Percentiles rank a stretch among this genome's conserved stretches.
Evolutionary conservation across 495 filamentous ascomycete genomes (phyloP).

Genomic region (Penicillium psychrofluorescens): DNA sequence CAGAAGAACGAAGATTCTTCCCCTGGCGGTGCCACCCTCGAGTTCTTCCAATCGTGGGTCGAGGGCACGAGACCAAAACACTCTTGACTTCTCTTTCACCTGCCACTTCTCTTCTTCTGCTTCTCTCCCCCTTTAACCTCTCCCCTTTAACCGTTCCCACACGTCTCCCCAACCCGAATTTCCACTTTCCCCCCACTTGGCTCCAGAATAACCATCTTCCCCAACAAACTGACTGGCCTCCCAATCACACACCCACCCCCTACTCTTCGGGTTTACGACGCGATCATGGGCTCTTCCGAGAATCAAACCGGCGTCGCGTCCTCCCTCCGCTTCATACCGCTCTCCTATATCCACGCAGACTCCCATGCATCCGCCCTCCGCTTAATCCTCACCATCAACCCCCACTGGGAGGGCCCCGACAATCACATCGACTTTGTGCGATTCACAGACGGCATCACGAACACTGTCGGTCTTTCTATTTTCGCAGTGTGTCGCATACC

Average conservation of each 20-base stretch:
- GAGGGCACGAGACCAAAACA: slow-evolving; percentile 33
- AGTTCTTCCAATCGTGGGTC: slow-evolving; percentile 28
- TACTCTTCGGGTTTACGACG: neutral
- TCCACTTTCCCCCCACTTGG: neutral
- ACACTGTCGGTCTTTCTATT: slow-evolving; percentile 57
- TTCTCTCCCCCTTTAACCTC: neutral
- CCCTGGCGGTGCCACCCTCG: slow-evolving; percentile 1
- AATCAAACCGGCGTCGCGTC: slow-evolving; percentile 11
- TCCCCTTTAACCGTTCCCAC: neutral
- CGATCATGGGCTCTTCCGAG: slow-evolving; percentile 26
- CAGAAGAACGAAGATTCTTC: neutral
- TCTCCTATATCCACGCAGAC: slow-evolving; percentile 68
- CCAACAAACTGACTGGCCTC: neutral
- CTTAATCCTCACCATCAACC: slow-evolving; percentile 72
- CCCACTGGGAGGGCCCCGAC: slow-evolving; percentile 68
- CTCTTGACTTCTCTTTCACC: neutral
- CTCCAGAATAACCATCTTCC: slow-evolving; percentile 6
- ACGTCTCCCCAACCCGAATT: too few species aligned
- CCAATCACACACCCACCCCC: neutral
- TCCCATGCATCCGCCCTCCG: slow-evolving; percentile 68
- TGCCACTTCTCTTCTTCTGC: neutral
- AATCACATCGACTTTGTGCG: slow-evolving; percentile 80
- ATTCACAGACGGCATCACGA: slow-evolving; percentile 98
- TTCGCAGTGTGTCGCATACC: neutral
- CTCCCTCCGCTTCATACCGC: slow-evolving; percentile 53